These are phyloP conservation scores for Trichophyton benhamiae DNA, from an alignment of 2,329 filamentous ascomycete genomes.

Conservation along the genomic window DNA sequence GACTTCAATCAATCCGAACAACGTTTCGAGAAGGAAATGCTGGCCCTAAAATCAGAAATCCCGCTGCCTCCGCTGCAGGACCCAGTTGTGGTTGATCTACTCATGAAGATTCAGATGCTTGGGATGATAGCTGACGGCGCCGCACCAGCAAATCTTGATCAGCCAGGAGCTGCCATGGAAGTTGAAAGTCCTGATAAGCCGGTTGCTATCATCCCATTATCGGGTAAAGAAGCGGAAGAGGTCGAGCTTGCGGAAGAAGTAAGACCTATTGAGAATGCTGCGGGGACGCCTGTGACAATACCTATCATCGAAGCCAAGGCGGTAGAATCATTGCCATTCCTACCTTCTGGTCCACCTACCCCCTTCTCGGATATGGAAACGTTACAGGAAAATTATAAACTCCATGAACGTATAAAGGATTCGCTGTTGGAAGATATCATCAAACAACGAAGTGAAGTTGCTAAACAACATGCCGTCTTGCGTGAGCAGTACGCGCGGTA, in stretches of 20 bases:
- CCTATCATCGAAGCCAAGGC: slow-evolving; percentile 21
- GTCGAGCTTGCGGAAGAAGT: slow-evolving; percentile 11
- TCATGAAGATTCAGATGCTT: slow-evolving; percentile 34
- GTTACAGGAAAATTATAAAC: slow-evolving; percentile 30
- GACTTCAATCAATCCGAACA: slow-evolving; percentile 35
- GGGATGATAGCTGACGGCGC: slow-evolving; percentile 30
- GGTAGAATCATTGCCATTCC: slow-evolving; percentile 36
- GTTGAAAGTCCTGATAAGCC: slow-evolving; percentile 11
- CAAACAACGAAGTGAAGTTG: slow-evolving; percentile 27
- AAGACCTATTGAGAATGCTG: not conserved
- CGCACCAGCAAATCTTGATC: slow-evolving; percentile 19
- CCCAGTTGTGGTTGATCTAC: slow-evolving; percentile 28
- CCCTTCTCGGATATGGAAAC: slow-evolving; percentile 35
- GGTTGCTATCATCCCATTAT: slow-evolving; percentile 15
- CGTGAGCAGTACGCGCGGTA: slow-evolving; percentile 29
- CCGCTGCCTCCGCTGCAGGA: slow-evolving; percentile 34
- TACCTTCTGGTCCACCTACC: slow-evolving; percentile 31
- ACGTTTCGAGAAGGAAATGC: slow-evolving; percentile 35
- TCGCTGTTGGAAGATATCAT: slow-evolving; percentile 28
- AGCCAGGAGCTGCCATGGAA: slow-evolving; percentile 16
- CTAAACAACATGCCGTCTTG: slow-evolving; percentile 29
- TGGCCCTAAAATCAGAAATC: slow-evolving; percentile 30
- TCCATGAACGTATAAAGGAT: slow-evolving; percentile 29
- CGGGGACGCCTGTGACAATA: slow-evolving; percentile 1
- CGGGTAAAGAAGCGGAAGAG: slow-evolving; percentile 17